A percentile compares a stretch with the other conserved stretches of the same genome.
These are phyloP conservation scores for Xylaria sp. DNA, from an alignment of 2,329 filamentous ascomycete species.

Conservation along the genomic window DNA sequence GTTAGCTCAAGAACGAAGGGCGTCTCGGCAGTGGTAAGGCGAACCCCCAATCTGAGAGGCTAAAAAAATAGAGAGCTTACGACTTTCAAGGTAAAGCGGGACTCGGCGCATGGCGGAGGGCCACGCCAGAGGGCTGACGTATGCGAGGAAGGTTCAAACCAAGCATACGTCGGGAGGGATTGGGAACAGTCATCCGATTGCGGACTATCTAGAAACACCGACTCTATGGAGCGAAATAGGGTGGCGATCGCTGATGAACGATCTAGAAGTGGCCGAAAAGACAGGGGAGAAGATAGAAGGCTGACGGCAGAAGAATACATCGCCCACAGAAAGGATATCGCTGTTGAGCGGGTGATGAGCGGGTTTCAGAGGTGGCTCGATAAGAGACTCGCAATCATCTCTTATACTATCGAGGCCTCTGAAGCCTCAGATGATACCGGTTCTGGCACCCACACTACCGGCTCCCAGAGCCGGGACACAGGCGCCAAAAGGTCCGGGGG, in stretches of 20 bases:
- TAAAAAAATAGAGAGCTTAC: not conserved
- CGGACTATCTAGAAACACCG: constrained; percentile 34
- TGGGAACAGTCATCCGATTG: constrained; percentile 35
- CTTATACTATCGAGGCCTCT: constrained; percentile 45
- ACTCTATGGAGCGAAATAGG: constrained; percentile 46
- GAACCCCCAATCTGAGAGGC: not conserved
- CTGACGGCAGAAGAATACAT: constrained; percentile 46
- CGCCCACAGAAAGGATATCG: constrained; percentile 42
- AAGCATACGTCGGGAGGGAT: constrained; percentile 37
- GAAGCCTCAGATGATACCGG: constrained; percentile 39
- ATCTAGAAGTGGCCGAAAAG: constrained; percentile 41
- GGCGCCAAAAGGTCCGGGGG: constrained; percentile 33
- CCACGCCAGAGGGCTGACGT: constrained; percentile 39
- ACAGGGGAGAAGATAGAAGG: constrained; percentile 38
- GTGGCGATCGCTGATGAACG: constrained; percentile 40
- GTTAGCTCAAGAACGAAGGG: constrained; percentile 27
- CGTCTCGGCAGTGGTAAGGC: constrained; percentile 25
- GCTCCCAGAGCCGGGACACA: constrained; percentile 2
- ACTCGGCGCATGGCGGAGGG: constrained; percentile 33
- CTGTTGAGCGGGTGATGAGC: constrained; percentile 44
- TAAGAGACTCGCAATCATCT: constrained; percentile 45
- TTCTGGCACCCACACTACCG: constrained; percentile 22
- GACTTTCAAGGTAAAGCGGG: constrained; percentile 9
- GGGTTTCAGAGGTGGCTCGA: constrained; percentile 46
- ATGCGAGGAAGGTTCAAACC: constrained; percentile 37